Evolutionary conservation across 306 rosid species (phyloP), one percentile per base, ranked within the genome.

Genomic region (Acacia confusa): DNA sequence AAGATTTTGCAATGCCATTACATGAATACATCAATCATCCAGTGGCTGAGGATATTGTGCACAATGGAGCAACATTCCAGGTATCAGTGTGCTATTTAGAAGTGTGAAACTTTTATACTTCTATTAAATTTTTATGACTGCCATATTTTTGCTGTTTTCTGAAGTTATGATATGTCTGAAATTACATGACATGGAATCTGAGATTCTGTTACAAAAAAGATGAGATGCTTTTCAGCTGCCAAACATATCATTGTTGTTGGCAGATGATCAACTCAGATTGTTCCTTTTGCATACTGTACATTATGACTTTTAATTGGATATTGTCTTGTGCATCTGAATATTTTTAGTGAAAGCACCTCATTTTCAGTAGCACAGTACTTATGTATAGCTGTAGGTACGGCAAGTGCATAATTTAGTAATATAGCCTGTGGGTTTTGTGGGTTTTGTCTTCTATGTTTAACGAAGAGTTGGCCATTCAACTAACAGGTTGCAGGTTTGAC

Each of bases 31-130:
- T 96, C 84, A 85, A 90, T 53, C 86, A 89, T 72, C 94, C 92
- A 48, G 86, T 85, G 78, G 94, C 93, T 83, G 70, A 78, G 76
- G 99, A 96, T 30, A 88, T 96, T 77, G 71, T 96, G 81, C 97
- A 93, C 84, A 96, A 96, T 58, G 99, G 99, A 80, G 99, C 93
- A 60, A 93, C 98, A 70, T 93, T 96, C 84, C 99, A 96, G 99
- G 99, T 96, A 86, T 85, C 82, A 48, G 40, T 71, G 53, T 55
- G 40, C 63, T 12, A 61, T 72, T 70, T 55, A 67, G 41, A 78
- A 72, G 32, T 41, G 17, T 77, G 60, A 70, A 79, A 64, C 79
- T 66, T 50, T 48, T 48, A 73, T 72, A 44, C 65, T 71, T 65
- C 25, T 70, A 71, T 25, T 9, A 44, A 36, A 15, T 66, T 44